phyloP scores from a whole-genome alignment of 192 early-diverging fungal genomes.

The Umbelopsis sp. region DNA sequence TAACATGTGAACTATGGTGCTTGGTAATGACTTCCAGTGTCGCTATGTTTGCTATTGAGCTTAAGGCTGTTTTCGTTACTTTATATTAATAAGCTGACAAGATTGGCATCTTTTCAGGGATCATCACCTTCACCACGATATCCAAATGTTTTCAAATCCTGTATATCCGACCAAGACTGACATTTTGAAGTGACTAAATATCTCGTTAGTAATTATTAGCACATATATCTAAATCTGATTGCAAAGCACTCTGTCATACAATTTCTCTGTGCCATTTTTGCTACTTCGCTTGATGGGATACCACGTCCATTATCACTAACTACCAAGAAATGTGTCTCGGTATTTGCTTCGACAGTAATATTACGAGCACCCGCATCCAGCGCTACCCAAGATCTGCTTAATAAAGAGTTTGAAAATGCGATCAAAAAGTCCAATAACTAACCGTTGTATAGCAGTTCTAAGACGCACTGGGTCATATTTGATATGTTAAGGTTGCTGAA shows the following conservation, averaged over 20 bases:
- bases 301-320: slow-evolving; percentile 68
- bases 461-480: slow-evolving; percentile 52
- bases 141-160: slow-evolving; percentile 54
- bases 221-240: not conserved
- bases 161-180: slow-evolving; percentile 43
- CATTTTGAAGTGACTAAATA: slow-evolving; percentile 64
- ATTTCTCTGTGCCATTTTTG: slow-evolving; percentile 51
- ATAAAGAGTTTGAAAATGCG: not conserved
- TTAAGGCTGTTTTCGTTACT: slow-evolving; percentile 39
- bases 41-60: slow-evolving; percentile 49
- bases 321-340: slow-evolving; percentile 48
- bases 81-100: not conserved
- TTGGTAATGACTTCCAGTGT: slow-evolving; percentile 58
- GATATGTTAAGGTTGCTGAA: slow-evolving; percentile 18
- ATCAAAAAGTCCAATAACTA: not conserved
- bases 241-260: slow-evolving; percentile 22
- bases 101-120: not conserved
- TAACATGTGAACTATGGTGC: slow-evolving; percentile 34
- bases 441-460: slow-evolving; percentile 69
- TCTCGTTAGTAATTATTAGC: not conserved
- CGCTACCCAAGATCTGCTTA: slow-evolving; percentile 23
- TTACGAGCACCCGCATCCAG: slow-evolving; percentile 59
- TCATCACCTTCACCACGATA: slow-evolving; percentile 72
- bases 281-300: slow-evolving; percentile 50
- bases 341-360: slow-evolving; percentile 52